Base-by-base conservation (phyloP, 495 filamentous ascomycete genomes). In the Annulohypoxylon maeteangense region DNA sequence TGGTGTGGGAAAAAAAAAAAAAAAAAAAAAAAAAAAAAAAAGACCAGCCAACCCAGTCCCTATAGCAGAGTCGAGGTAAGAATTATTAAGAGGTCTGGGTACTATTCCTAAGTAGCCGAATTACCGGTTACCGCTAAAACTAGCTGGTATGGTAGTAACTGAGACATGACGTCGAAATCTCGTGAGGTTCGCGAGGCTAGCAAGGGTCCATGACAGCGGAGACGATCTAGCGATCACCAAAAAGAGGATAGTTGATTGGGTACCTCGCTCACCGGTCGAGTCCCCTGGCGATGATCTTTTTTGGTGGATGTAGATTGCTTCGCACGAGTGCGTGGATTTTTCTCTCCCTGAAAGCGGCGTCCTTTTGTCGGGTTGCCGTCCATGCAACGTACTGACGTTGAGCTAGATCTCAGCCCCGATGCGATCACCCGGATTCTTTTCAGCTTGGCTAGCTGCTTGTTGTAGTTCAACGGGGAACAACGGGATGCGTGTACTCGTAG, bases 361-460 rank as follows among this genome's bases (percentile, higher is more conserved):
- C 23, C 47, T 51, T 34, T 34, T 54, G 29, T 34, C 36, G 29
- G 50, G n/a, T 4, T 50, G 29, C 47, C 12, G 3, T 12, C 14
- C 22, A 51, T 23, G 22, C 23, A 29, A 32, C n/a, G 4, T 29
- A 32, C 16, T 60, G 56, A 53, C 47, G 56, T 60, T 6, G 47
- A 56, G n/a, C 47, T 55, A 34, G 65, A 68, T 68, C 58, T 62
- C 18, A 40, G 51, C 38, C 22, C 22, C 42, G 16, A 57, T 56
- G 58, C 48, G 58, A 62, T 68, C 65, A 68, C 48, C 58, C 58
- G 65, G 48, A 44, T 44, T 44, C 4, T 50, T 48, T 57, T 62
- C 20, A 68, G 65, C 45, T 25, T 57, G 22, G 34, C 29, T 51
- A 27, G 47, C 47, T 40, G 65, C 48, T 27, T 40, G 5, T 22